A percentile compares a stretch with the other conserved stretches of the same genome.
phyloP scores from a whole-genome alignment of 2,329 filamentous ascomycete species.

The Alternaria brassicicola region DNA sequence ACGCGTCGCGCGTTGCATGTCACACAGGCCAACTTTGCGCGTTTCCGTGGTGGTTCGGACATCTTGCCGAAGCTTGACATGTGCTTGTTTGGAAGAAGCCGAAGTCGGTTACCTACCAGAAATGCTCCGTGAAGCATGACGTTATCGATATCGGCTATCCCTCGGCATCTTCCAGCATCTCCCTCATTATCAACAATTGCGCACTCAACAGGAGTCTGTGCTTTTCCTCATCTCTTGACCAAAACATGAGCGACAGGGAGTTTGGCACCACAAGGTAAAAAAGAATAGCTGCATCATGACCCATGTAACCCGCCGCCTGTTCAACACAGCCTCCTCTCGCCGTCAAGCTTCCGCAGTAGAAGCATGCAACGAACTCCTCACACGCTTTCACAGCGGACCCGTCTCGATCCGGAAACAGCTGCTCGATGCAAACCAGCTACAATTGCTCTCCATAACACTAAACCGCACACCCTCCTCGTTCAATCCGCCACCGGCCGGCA shows the following conservation, averaged over 20 bases:
- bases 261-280: too few relatives aligned
- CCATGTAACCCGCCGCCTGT: conserved; percentile 25
- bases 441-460: conserved; percentile 39
- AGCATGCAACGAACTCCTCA: conserved; percentile 40
- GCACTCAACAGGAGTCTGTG: neutral
- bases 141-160: conserved; percentile 32
- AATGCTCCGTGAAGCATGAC: neutral
- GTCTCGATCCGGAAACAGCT: conserved; percentile 40
- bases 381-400: conserved; percentile 37
- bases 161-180: neutral
- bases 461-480: conserved; percentile 31
- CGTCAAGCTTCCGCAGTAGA: conserved; percentile 33
- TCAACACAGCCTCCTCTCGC: conserved; percentile 21
- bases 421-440: conserved; percentile 43
- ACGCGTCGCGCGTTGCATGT: conserved; percentile 55
- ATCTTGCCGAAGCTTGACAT: conserved; percentile 18
- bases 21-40: conserved; percentile 53
- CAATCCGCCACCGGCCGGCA: conserved; percentile 29
- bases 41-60: conserved; percentile 34
- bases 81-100: conserved; percentile 21
- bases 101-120: conserved; percentile 37
- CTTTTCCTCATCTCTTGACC: neutral
- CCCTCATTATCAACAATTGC: neutral
- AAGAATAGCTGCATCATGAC: conserved; percentile 14
- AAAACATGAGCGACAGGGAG: too few relatives aligned